phyloP scores from a whole-genome alignment of 441 rosid genomes.

The Hura crepitans region DNA sequence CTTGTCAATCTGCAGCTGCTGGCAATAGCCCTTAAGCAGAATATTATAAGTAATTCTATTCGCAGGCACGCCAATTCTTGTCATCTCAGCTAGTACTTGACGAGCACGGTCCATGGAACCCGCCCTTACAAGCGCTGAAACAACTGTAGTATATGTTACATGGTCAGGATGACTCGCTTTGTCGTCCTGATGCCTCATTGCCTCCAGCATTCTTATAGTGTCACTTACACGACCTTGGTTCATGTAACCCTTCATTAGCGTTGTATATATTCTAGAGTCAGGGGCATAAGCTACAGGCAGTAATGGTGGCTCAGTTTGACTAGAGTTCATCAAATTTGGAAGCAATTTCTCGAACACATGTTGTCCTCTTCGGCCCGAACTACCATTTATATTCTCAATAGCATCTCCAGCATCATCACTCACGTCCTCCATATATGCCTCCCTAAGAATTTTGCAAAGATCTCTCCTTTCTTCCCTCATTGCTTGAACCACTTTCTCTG shows the following conservation, averaged over 20 bases:
- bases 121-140: conserved; percentile 75
- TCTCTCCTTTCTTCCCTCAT: conserved; percentile 87
- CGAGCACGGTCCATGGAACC: conserved; percentile 82
- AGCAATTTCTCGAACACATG: conserved; percentile 60
- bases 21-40: conserved; percentile 87
- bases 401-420: conserved; percentile 34
- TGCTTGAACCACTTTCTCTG: conserved; percentile 78
- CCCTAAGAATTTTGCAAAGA: conserved; percentile 68
- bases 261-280: conserved; percentile 74
- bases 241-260: conserved; percentile 96
- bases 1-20: conserved; percentile 20
- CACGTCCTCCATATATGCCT: conserved; percentile 42
- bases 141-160: conserved; percentile 80
- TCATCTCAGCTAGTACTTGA: conserved; percentile 81
- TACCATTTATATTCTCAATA: conserved; percentile 11
- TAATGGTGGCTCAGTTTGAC: conserved; percentile 49
- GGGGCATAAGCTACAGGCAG: conserved; percentile 61
- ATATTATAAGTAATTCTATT: conserved; percentile 82
- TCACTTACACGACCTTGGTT: conserved; percentile 64
- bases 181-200: conserved; percentile 73
- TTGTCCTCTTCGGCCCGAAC: conserved; percentile 18
- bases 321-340: conserved; percentile 46
- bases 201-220: conserved; percentile 77
- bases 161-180: conserved; percentile 73
- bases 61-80: conserved; percentile 69